Percentiles rank a stretch among this genome's conserved stretches.
These are phyloP conservation scores for Postia placenta DNA, from an alignment of 768 basidiomycete genomes.

Conservation along the genomic window DNA sequence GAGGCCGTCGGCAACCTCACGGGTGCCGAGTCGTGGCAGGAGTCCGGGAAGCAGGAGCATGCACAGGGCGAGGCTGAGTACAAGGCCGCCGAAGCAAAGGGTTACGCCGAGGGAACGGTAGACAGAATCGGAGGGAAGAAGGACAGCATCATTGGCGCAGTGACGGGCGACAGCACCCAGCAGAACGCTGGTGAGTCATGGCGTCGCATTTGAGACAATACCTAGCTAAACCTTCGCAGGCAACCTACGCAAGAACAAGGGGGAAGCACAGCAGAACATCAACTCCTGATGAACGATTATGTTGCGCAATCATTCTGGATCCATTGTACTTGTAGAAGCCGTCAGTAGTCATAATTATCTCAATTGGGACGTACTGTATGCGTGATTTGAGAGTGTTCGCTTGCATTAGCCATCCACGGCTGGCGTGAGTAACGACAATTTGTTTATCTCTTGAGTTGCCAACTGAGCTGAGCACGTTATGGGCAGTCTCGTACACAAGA, in stretches of 20 bases:
- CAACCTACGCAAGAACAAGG: conserved; percentile 16
- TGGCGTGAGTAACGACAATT: no score
- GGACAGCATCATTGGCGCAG: conserved; percentile 47
- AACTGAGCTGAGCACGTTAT: no score
- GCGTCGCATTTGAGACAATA: not conserved
- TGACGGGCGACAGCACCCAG: conserved; percentile 49
- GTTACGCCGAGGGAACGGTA: conserved; percentile 40
- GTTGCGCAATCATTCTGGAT: no score
- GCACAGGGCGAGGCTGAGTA: conserved; percentile 40
- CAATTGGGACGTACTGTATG: no score
- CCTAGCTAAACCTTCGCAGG: conserved; percentile 4
- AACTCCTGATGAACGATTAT: no score
- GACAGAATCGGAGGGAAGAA: conserved; percentile 48
- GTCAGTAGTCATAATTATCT: no score
- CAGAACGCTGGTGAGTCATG: conserved; percentile 37
- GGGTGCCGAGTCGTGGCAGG: conserved; percentile 36
- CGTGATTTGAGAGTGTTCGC: no score
- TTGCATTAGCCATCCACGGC: no score
- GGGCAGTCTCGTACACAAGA: no score
- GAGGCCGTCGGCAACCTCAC: conserved; percentile 38
- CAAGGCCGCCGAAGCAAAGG: conserved; percentile 41
- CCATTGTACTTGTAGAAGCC: no score
- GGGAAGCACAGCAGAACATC: conserved; percentile 14
- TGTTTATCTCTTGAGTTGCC: no score
- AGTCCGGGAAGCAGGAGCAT: conserved; percentile 46